Conservation (phyloP, 768 basidiomycete genomes). For the Mycena polygramma region DNA sequence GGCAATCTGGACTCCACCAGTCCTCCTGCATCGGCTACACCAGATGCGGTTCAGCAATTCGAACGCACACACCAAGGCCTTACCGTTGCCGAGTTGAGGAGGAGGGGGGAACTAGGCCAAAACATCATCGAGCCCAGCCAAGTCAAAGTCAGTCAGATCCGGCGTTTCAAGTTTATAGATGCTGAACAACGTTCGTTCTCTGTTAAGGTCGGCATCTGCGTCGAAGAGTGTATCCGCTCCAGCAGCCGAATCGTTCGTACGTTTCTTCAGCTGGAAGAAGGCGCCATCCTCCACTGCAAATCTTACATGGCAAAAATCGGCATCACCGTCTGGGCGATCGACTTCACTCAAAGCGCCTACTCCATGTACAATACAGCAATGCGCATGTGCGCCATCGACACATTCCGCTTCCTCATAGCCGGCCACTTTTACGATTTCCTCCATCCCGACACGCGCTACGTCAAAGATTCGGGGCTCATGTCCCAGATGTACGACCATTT, state of each 20-base stretch:
- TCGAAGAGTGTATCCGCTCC: slow-evolving; percentile 1
- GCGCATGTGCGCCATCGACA: slow-evolving; percentile 29
- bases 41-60: slow-evolving; percentile 8
- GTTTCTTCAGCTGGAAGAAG: slow-evolving; percentile 22
- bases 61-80: slow-evolving; percentile 18
- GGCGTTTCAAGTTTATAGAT: background rate
- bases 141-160: slow-evolving; percentile 26
- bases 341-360: slow-evolving; percentile 24
- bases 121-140: slow-evolving; percentile 2
- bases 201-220: slow-evolving; percentile 10
- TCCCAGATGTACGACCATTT: slow-evolving; percentile 25
- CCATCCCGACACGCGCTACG: slow-evolving; percentile 5
- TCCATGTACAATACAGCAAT: slow-evolving; percentile 27
- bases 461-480: slow-evolving; percentile 18
- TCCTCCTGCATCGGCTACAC: slow-evolving; percentile 4
- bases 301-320: slow-evolving; percentile 25
- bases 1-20: background rate
- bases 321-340: slow-evolving; percentile 15
- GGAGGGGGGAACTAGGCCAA: background rate
- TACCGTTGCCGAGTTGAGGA: slow-evolving; percentile 13
- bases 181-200: background rate
- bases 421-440: slow-evolving; percentile 26
- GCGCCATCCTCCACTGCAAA: slow-evolving; percentile 12
- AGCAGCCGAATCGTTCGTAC: slow-evolving; percentile 1
- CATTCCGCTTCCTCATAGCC: slow-evolving; percentile 14